phyloP scores from a whole-genome alignment of 352 stramenopile genomes.

The Bremia lactucae region DNA sequence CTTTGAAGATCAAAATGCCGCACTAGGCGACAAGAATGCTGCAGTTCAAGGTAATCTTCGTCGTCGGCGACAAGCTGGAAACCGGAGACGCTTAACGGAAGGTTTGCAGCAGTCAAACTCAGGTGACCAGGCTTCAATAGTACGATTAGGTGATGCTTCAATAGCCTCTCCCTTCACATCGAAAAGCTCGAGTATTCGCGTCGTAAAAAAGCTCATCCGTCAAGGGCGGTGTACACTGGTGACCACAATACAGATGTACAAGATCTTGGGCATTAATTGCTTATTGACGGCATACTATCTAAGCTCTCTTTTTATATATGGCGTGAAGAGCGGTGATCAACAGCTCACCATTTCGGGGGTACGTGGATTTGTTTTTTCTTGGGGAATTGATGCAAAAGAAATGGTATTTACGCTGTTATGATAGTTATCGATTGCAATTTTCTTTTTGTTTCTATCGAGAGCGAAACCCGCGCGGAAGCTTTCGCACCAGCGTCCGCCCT shows the following conservation, averaged over 20 bases:
- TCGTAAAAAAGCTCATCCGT: conserved; percentile 92
- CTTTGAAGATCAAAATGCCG: conserved; percentile 15
- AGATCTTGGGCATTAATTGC: conserved; percentile 98
- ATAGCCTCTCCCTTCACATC: conserved; percentile 99
- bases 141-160: conserved; percentile 97
- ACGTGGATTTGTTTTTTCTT: conserved; percentile 5
- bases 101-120: conserved; percentile 60
- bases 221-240: conserved; percentile 97
- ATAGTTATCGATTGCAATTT: conserved; percentile 68
- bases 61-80: conserved; percentile 54
- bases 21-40: conserved; percentile 39
- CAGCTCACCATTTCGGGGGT: conserved; percentile 74
- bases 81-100: conserved; percentile 27
- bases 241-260: conserved; percentile 98
- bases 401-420: conserved; percentile 4
- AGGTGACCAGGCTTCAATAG: conserved; percentile 87
- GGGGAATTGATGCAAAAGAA: conserved; percentile 51
- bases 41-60: conserved; percentile 27
- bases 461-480: conserved; percentile 91
- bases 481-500: conserved; percentile 87
- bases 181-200: conserved; percentile 84
- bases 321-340: conserved; percentile 97
- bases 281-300: conserved; percentile 96
- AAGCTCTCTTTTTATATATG: conserved; percentile 94
- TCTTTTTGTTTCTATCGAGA: conserved; percentile 37